Evolutionary conservation across 306 rosid species (phyloP).

Genomic region (Astragalus membranaceus): DNA sequence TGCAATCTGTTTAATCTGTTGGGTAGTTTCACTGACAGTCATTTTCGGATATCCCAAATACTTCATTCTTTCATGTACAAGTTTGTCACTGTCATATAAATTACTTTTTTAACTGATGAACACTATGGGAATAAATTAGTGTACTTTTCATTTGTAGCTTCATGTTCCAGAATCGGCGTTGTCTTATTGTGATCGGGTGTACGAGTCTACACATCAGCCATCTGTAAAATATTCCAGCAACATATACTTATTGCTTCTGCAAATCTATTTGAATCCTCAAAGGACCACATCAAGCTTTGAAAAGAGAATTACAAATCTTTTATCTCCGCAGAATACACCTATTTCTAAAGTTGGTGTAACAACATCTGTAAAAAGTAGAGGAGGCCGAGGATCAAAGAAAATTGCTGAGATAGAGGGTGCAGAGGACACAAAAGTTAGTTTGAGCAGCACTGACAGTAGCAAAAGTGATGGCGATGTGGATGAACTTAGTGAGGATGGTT

Average conservation of each 20-base stretch:
- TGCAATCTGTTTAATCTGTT: neutral
- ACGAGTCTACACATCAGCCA: conserved; percentile 56
- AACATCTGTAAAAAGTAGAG: conserved; percentile 45
- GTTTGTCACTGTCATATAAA: neutral
- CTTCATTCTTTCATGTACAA: conserved; percentile 10
- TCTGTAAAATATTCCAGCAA: conserved; percentile 64
- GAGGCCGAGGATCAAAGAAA: conserved; percentile 66
- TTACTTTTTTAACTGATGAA: conserved; percentile 5
- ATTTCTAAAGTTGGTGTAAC: conserved; percentile 47
- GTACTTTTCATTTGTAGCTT: conserved; percentile 52
- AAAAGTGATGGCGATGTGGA: conserved; percentile 86
- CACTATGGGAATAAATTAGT: conserved; percentile 14
- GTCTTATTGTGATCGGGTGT: conserved; percentile 86
- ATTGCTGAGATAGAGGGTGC: conserved; percentile 96
- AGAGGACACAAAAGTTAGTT: conserved; percentile 58
- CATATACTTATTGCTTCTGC: conserved; percentile 81
- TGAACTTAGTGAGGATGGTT: conserved; percentile 57
- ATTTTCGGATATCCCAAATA: conserved; percentile 12
- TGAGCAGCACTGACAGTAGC: conserved; percentile 75
- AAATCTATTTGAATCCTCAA: conserved; percentile 85
- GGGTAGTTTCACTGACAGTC: neutral
- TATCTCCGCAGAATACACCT: conserved; percentile 47
- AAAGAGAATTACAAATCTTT: conserved; percentile 63
- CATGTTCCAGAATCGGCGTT: conserved; percentile 82
- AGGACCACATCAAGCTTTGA: conserved; percentile 73